Evolutionary conservation across 2,329 filamentous ascomycete genomes (phyloP), one percentile per base, ranked within the genome.

Genomic region (Cladosporium sp.): DNA sequence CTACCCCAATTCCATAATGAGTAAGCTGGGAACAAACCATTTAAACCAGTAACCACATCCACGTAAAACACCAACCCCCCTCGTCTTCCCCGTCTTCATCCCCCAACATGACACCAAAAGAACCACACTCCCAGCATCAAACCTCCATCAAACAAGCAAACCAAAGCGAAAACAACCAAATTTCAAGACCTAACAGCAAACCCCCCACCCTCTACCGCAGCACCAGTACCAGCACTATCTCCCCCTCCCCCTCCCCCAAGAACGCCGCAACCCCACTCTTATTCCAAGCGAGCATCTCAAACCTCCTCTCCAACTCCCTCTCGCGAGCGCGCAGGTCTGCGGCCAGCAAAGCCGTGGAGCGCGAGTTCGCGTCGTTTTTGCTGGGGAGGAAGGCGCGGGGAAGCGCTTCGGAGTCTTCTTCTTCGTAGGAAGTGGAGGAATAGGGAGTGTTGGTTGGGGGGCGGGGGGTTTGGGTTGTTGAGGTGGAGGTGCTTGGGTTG

Each of bases 361-460:
- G n/a, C 20, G 40, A 42, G 18, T 8, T 39, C 22, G 22, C 11
- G 43, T 24, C 8, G n/a, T n/a, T n/a, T n/a, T n/a, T n/a, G n/a
- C n/a, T n/a, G 32, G 22, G 2, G 9, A 27, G 9, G 17, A 19
- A 17, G 36, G 15, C 4, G 15, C n/a, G 8, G 36, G 43, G 20
- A 11, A 37, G 7, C 17, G 20, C 22, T 11, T 8, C 24, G 22
- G 22, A 27, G 9, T 4, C 4, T 5, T n/a, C 22, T 9, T 9
- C 22, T 27, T 27, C 22, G 9, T 27, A 4, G 32, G 4, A 4
- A 15, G 6, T 12, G n/a, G 4, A 44, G 1, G 51, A 39, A 20
- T 51, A 45, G 1, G 61, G 55, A n/a, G 55, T 56, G 20, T 57
- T 60, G 15, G 55, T 53, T 2, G 59, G 61, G 11, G 49, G 52